Base-by-base conservation (phyloP, 2,329 filamentous ascomycete species). In the Thermothelomyces thermophilus region DNA sequence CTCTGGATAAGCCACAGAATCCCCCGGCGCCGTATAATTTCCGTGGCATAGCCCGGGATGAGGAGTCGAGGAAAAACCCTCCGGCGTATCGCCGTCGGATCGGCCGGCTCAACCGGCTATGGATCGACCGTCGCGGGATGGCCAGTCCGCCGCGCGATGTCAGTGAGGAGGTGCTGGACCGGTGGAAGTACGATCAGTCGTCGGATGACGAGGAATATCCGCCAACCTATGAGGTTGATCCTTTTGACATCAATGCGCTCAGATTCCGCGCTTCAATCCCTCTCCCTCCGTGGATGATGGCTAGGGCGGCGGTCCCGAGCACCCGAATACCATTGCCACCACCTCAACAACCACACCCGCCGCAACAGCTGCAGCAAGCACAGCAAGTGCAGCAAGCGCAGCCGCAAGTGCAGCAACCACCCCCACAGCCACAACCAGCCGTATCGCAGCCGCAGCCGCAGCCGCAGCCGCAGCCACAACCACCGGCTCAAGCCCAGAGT, bases 181-280 rank as follows among this genome's bases (percentile, higher is more conserved):
- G 83, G 54, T 95, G 86, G 79, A 94, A 90, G 69, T 95, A 88
- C 69, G 88, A 94, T 62, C 82, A 85, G 37, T 87, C 91, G 61
- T 83, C 84, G 22, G 87, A 95, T 60, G 87, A 90, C 54, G 88
- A 94, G 41, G 86, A 90, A 46, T 86, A 90, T 50, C 80, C 83
- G 48, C 76, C 84, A 20, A 74, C 83, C 53, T 90, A 90, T 71
- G 78, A 84, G 48, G 76, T 90, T 51, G 89, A 95, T 63, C 86
- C 84, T 33, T 83, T 76, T 58, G 79, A 80, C 59, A 77, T 75
- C 14, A 70, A 72, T 19, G 76, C 79, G 19, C 67, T 84, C 59
- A 79, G 75, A 59, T 84, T 82, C 58, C 71, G 81, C 34, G 75
- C 79, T n/a, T 77, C 73, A 6, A 76, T 81, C 17, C 77, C 76